These are phyloP conservation scores for Tricholoma bakamatsutake DNA, from an alignment of 768 basidiomycete genomes.

Conservation along the genomic window DNA sequence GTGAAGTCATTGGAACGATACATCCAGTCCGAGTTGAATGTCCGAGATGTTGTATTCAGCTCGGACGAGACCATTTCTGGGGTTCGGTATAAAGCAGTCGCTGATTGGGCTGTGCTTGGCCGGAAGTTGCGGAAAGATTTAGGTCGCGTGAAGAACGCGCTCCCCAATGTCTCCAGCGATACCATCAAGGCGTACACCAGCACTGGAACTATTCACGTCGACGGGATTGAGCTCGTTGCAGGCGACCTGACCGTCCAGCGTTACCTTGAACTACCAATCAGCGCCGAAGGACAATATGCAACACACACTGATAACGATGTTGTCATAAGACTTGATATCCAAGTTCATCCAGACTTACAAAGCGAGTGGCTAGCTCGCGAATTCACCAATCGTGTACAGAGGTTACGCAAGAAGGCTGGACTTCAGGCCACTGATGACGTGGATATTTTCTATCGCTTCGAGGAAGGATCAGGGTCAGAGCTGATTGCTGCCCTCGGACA, in stretches of 20 bases:
- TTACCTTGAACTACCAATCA: constrained; percentile 74
- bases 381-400: constrained; percentile 89
- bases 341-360: constrained; percentile 80
- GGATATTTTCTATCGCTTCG: constrained; percentile 79
- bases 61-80: constrained; percentile 83
- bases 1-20: constrained; percentile 80
- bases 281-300: constrained; percentile 57
- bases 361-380: constrained; percentile 87
- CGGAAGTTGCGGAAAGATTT: constrained; percentile 92
- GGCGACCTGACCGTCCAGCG: constrained; percentile 93
- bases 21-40: constrained; percentile 92
- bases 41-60: constrained; percentile 85
- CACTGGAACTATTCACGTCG: constrained; percentile 75
- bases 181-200: constrained; percentile 71
- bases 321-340: constrained; percentile 87
- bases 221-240: constrained; percentile 81
- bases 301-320: constrained; percentile 94
- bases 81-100: constrained; percentile 84
- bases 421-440: constrained; percentile 94
- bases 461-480: constrained; percentile 59
- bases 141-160: constrained; percentile 78
- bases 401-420: constrained; percentile 91
- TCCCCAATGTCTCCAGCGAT: constrained; percentile 78
- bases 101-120: constrained; percentile 94
- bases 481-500: constrained; percentile 57